A percentile compares a stretch with the other conserved stretches of the same genome.
Conservation (phyloP, 345 rosid species). For the Salix udensis region DNA sequence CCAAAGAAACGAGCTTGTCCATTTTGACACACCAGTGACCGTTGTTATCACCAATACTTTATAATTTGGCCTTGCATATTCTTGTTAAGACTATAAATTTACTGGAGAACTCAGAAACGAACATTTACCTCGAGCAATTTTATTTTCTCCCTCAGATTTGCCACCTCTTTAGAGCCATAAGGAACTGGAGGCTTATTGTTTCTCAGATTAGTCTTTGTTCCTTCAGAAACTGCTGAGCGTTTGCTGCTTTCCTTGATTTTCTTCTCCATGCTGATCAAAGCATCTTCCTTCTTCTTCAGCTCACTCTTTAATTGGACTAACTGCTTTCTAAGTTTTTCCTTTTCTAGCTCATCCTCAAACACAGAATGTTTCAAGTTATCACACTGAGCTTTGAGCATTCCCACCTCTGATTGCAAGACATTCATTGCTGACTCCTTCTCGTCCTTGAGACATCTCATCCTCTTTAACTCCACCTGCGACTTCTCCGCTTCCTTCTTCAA, state of each 20-base stretch:
- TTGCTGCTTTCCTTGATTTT: conserved; percentile 39
- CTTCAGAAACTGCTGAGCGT: conserved; percentile 31
- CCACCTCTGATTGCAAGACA: conserved; percentile 45
- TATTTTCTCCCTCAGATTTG: conserved; percentile 55
- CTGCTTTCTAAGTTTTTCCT: conserved; percentile 61
- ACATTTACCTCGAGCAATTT: conserved; percentile 60
- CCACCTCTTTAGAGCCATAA: conserved; percentile 47
- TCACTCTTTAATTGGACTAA: conserved; percentile 51
- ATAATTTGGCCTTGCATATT: background rate
- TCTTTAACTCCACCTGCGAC: conserved; percentile 38
- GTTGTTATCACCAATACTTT: background rate
- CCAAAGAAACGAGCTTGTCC: background rate
- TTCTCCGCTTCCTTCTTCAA: conserved; percentile 47
- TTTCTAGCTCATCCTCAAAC: conserved; percentile 51
- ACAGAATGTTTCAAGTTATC: conserved; percentile 47
- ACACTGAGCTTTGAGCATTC: conserved; percentile 37
- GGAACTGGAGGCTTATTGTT: conserved; percentile 41
- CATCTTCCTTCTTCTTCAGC: conserved; percentile 64
- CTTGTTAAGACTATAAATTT: background rate
- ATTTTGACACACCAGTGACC: background rate
- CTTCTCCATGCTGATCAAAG: conserved; percentile 45
- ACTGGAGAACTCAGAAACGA: background rate
- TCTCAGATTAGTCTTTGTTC: conserved; percentile 35
- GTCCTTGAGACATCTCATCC: conserved; percentile 36
- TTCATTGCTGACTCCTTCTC: conserved; percentile 42